These are phyloP conservation scores for Cordyceps sp. DNA, from an alignment of 2,329 filamentous ascomycete species.

Conservation along the genomic window DNA sequence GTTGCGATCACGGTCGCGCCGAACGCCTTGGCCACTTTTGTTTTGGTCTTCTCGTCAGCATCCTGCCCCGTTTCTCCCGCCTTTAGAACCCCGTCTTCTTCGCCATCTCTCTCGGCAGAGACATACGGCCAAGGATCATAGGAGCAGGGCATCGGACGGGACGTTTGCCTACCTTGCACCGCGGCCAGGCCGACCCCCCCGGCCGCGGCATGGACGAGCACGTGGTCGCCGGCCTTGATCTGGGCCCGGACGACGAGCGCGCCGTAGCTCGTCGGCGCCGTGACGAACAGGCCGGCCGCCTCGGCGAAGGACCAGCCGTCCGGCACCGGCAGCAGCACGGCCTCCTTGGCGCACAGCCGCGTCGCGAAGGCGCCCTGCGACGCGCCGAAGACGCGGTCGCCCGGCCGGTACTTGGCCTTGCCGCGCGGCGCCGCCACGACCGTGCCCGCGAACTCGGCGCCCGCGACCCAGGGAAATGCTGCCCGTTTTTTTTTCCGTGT, in stretches of 20 bases:
- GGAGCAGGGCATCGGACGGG: no score
- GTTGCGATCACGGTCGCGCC: conserved; percentile 91
- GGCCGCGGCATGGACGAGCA: conserved; percentile 82
- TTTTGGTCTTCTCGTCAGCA: neutral
- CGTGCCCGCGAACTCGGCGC: conserved; percentile 72
- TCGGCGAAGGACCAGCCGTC: conserved; percentile 69
- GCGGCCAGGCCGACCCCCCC: conserved; percentile 84
- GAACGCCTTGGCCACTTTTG: conserved; percentile 63
- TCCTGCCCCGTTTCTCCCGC: no score
- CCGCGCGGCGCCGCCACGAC: conserved; percentile 49
- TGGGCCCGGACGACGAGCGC: conserved; percentile 64
- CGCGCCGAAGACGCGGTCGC: conserved; percentile 75
- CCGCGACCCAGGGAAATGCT: conserved; percentile 74
- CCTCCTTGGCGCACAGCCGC: conserved; percentile 50
- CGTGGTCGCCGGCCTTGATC: conserved; percentile 66
- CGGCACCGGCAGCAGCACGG: conserved; percentile 55
- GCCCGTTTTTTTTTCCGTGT: no score
- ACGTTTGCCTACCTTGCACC: conserved; percentile 61
- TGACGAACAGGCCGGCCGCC: conserved; percentile 80
- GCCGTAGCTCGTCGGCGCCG: conserved; percentile 78
- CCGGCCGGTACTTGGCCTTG: conserved; percentile 50
- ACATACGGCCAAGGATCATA: no score
- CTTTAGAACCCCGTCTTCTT: no score
- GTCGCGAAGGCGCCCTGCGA: conserved; percentile 77
- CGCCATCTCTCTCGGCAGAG: no score